Percentiles rank a stretch among this genome's conserved stretches.
Conservation (phyloP, 2,329 filamentous ascomycete genomes). For the Cytospora paraplurivora region DNA sequence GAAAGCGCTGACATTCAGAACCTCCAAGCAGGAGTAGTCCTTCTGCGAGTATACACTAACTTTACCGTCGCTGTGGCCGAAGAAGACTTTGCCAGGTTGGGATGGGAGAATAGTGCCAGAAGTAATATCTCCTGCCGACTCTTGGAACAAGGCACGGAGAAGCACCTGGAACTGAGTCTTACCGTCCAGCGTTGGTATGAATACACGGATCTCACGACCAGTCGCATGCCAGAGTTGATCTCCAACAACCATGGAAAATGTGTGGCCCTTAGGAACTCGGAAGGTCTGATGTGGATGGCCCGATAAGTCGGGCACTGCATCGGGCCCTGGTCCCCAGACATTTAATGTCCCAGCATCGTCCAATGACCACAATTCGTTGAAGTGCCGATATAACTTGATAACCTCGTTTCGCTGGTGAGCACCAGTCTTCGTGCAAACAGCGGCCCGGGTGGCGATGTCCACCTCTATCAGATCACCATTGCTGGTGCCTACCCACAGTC, state of each 20-base stretch:
- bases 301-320: constrained; percentile 72
- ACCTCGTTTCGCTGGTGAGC: constrained; percentile 81
- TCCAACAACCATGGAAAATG: constrained; percentile 85
- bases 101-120: constrained; percentile 76
- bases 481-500: constrained; percentile 89
- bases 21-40: constrained; percentile 74
- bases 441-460: constrained; percentile 72
- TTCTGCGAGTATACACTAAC: constrained; percentile 85
- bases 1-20: constrained; percentile 87
- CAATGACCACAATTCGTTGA: constrained; percentile 89
- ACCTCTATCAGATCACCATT: constrained; percentile 87
- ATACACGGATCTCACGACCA: constrained; percentile 85
- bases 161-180: constrained; percentile 75
- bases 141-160: constrained; percentile 68
- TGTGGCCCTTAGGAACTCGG: constrained; percentile 77
- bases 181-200: constrained; percentile 70
- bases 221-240: constrained; percentile 85
- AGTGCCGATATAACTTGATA: constrained; percentile 81
- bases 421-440: constrained; percentile 67
- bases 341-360: constrained; percentile 86
- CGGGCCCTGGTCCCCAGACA: constrained; percentile 78
- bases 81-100: constrained; percentile 77
- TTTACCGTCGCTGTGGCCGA: constrained; percentile 92
- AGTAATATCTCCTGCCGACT: constrained; percentile 82
- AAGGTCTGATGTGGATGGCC: constrained; percentile 73